A percentile compares a stretch with the other conserved stretches of the same genome.
Evolutionary conservation across 2,329 filamentous ascomycete species (phyloP).

Genomic region (Trichophyton verrucosum): DNA sequence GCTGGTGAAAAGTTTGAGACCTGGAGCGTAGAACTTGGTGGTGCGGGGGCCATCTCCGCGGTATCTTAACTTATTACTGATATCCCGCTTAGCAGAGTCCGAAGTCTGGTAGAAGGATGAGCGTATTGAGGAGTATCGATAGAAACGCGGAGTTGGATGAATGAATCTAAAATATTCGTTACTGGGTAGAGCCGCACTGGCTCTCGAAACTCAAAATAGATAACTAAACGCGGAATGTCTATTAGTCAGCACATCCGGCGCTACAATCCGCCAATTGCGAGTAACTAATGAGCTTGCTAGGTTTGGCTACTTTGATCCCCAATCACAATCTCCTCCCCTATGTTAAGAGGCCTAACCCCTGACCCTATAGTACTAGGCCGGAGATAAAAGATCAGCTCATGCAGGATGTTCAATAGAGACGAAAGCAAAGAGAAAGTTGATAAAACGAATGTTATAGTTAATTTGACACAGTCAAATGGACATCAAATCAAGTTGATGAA

Average conservation of each 20-base stretch:
- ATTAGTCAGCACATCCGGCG: not conserved
- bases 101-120: not conserved
- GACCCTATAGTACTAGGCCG: too few species aligned
- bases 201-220: not conserved
- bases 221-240: not conserved
- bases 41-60: slow-evolving; percentile 34
- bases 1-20: slow-evolving; percentile 70
- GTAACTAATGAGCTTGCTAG: too few species aligned
- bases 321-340: too few species aligned
- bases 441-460: too few species aligned
- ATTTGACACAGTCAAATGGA: too few species aligned
- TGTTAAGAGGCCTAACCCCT: too few species aligned
- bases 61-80: not conserved
- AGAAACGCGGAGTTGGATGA: not conserved
- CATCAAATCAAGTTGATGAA: too few species aligned
- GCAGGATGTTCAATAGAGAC: too few species aligned
- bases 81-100: not conserved
- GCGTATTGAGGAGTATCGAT: not conserved
- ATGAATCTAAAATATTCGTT: too few species aligned
- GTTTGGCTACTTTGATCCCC: too few species aligned
- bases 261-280: not conserved
- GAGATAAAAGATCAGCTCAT: too few species aligned
- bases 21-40: slow-evolving; percentile 38
- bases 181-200: not conserved
- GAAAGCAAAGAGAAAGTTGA: too few species aligned